These are phyloP conservation scores for Lepidium campestre DNA, from an alignment of 441 rosid species.

Conservation along the genomic window DNA sequence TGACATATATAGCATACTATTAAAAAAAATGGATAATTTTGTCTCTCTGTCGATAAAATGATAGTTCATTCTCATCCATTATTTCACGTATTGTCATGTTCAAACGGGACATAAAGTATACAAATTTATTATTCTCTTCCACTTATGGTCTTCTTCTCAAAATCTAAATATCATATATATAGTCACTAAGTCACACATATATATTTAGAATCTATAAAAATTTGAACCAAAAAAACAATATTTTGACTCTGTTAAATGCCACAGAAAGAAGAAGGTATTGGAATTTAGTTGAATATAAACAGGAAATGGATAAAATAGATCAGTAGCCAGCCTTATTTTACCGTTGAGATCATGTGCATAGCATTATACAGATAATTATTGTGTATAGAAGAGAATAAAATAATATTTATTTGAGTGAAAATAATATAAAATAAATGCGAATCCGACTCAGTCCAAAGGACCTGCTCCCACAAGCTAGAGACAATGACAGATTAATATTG, in stretches of 20 bases:
- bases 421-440: slow-evolving; percentile 12
- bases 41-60: slow-evolving; percentile 10
- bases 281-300: no score
- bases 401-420: neutral
- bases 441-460: slow-evolving; percentile 28
- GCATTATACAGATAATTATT: slow-evolving; percentile 13
- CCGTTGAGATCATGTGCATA: slow-evolving; percentile 23
- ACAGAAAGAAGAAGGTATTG: neutral
- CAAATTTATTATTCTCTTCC: neutral
- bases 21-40: neutral
- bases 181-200: no score
- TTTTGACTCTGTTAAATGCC: neutral
- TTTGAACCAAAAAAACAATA: neutral
- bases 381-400: neutral
- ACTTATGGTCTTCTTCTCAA: neutral
- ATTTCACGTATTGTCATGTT: slow-evolving; percentile 13
- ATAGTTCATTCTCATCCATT: slow-evolving; percentile 3
- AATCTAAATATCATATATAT: no score
- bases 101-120: slow-evolving; percentile 8
- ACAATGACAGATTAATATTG: slow-evolving; percentile 25
- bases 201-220: neutral
- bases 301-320: neutral
- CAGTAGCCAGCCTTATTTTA: slow-evolving; percentile 10
- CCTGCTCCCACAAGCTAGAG: slow-evolving; percentile 24
- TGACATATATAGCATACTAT: neutral